Base-by-base conservation (phyloP, 1,139 yeast genomes). In the Blastobotrys niveus region DNA sequence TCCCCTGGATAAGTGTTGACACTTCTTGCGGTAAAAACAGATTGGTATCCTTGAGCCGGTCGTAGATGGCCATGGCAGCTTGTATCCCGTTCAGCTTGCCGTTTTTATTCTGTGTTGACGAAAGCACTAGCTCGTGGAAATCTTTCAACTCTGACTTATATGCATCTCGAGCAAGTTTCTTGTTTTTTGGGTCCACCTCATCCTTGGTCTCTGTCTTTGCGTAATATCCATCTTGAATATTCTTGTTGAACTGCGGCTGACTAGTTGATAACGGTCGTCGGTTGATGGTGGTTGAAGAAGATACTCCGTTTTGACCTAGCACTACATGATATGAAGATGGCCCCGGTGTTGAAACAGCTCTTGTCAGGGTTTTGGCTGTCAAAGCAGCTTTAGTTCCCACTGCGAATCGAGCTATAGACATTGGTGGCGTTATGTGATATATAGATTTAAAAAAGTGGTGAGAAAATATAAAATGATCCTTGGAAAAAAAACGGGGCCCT, bases 51-150 rank as follows among this genome's bases (percentile, higher is more conserved):
- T 52, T 46, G 24, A 58, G 50, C 43, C 51, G 46, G 22, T 53
- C 38, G 47, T 57, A 59, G 6, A 58, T 51, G 9, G 40, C 48
- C 62, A 58, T 53, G 17, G 61, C 60, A 22, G 49, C 52, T 20
- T 49, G 49, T 26, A 57, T 53, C 40, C 58, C 62, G 18, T 46
- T 51, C 29, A 48, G 48, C n/a, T 47, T 38, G 15, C 52, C 57
- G 12, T 34, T 34, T 22, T 45, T 46, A n/a, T 52, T 46, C 38
- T 55, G 57, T 29, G 47, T 54, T 8, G 57, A 40, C 30, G 53
- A 40, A 9, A 52, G 49, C 34, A 52, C 25, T 9, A 47, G 37
- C 27, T 47, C 49, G 18, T 40, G 24, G 32, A 45, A 42, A 14
- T 40, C 42, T 17, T 33, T 19, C 30, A 42, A 20, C 27, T 42